A percentile compares a stretch with the other conserved stretches of the same genome.
These are phyloP conservation scores for Ogataea hybrid DNA, from an alignment of 1,139 yeast genomes.

Conservation along the genomic window DNA sequence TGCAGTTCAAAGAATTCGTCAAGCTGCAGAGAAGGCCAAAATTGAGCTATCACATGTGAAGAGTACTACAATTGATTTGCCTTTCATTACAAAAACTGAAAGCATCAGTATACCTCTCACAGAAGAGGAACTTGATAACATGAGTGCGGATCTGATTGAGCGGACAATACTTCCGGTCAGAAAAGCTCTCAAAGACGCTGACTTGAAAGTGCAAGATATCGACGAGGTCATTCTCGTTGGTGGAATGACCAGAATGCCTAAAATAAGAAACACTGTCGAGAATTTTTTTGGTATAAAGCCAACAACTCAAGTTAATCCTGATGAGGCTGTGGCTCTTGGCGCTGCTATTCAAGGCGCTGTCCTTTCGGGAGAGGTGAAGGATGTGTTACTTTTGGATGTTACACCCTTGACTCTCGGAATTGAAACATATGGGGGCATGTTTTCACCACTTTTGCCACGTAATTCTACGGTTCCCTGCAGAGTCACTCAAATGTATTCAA, in stretches of 20 bases:
- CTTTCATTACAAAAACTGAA: conserved; percentile 49
- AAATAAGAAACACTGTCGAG: conserved; percentile 56
- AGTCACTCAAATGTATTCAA: conserved; percentile 68
- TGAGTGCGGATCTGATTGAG: conserved; percentile 60
- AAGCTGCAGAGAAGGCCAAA: conserved; percentile 69
- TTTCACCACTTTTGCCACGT: conserved; percentile 72
- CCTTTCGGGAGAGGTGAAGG: conserved; percentile 64
- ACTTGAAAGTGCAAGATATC: conserved; percentile 55
- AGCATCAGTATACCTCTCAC: conserved; percentile 50
- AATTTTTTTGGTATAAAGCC: conserved; percentile 58
- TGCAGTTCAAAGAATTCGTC: conserved; percentile 67
- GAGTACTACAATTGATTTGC: conserved; percentile 57
- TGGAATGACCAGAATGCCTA: conserved; percentile 88
- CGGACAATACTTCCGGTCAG: conserved; percentile 65
- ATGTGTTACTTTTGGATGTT: conserved; percentile 74
- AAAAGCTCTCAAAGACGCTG: conserved; percentile 70
- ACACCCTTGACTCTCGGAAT: conserved; percentile 79
- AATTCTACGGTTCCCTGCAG: conserved; percentile 76
- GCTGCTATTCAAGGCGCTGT: conserved; percentile 86
- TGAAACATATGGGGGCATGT: conserved; percentile 80
- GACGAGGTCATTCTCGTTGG: conserved; percentile 77
- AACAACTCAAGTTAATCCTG: conserved; percentile 70
- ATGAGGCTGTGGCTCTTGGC: conserved; percentile 82
- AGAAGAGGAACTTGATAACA: conserved; percentile 60
- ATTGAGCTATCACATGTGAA: conserved; percentile 65